Conservation (phyloP, 441 rosid genomes). For the Gossypium davidsonii region DNA sequence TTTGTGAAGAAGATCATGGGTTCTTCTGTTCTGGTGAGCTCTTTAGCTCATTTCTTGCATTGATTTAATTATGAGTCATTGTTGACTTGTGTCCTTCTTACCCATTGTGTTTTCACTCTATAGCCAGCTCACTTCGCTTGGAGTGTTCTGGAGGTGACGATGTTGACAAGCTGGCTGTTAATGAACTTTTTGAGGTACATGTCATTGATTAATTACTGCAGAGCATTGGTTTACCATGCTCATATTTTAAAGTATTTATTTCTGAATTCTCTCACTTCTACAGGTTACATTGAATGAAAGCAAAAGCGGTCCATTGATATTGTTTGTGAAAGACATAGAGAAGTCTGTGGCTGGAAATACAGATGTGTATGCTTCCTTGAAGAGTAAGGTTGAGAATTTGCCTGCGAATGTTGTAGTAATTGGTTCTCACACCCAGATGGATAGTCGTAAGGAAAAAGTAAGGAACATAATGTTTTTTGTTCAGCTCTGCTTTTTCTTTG, state of each 20-base stretch:
- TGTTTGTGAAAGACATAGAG: conserved; percentile 89
- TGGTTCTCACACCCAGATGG: conserved; percentile 85
- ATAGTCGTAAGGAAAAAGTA: conserved; percentile 94
- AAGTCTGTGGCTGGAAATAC: conserved; percentile 73
- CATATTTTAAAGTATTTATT: conserved; percentile 12
- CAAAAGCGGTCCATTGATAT: conserved; percentile 60
- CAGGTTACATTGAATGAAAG: conserved; percentile 75
- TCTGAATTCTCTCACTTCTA: conserved; percentile 20
- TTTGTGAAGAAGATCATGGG: conserved; percentile 85
- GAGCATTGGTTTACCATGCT: conserved; percentile 8
- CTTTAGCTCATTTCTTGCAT: not conserved
- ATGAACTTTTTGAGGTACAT: conserved; percentile 82
- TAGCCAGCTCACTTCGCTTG: conserved; percentile 30
- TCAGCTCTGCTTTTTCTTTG: not conserved
- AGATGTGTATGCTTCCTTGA: conserved; percentile 61
- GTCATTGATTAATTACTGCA: conserved; percentile 4
- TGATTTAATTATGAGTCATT: not conserved
- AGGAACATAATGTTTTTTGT: conserved; percentile 7
- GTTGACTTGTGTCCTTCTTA: not conserved
- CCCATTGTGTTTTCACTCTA: not conserved
- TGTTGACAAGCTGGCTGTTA: conserved; percentile 66
- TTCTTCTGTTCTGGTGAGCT: conserved; percentile 82
- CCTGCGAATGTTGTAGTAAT: conserved; percentile 72
- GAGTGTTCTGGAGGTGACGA: conserved; percentile 84
- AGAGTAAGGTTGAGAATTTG: conserved; percentile 72